Percentiles rank a stretch among this genome's conserved stretches.
Evolutionary conservation across 192 early-diverging fungal species (phyloP).

Genomic region (Rhizoclosmatium globosum): DNA sequence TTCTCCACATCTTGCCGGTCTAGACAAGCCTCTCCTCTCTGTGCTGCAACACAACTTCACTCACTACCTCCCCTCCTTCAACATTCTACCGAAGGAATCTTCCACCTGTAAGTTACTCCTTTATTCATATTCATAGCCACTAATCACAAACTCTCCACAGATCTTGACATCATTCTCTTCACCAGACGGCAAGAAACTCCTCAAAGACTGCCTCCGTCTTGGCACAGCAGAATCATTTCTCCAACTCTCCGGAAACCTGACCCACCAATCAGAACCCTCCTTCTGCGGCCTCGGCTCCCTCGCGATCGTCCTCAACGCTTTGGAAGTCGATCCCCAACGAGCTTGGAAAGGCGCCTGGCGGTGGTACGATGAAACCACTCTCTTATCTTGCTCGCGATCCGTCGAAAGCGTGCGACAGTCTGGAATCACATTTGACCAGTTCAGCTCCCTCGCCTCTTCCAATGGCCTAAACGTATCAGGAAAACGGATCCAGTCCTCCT

Average conservation of each 20-base stretch:
- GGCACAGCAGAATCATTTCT: slow-evolving; percentile 90
- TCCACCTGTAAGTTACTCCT: slow-evolving; percentile 23
- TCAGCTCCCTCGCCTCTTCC: slow-evolving; percentile 85
- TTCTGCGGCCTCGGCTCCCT: slow-evolving; percentile 71
- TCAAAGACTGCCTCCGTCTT: slow-evolving; percentile 77
- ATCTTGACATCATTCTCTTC: slow-evolving; percentile 81
- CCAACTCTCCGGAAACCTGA: slow-evolving; percentile 87
- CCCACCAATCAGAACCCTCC: slow-evolving; percentile 88
- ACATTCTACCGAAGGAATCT: slow-evolving; percentile 55
- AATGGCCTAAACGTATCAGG: slow-evolving; percentile 79
- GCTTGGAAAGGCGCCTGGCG: slow-evolving; percentile 96
- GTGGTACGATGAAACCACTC: slow-evolving; percentile 71
- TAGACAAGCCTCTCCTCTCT: background rate
- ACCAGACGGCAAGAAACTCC: slow-evolving; percentile 76
- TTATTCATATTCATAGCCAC: too few relatives aligned
- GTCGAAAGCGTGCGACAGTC: slow-evolving; percentile 76
- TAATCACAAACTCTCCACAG: background rate
- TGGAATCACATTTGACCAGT: slow-evolving; percentile 91
- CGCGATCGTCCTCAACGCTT: slow-evolving; percentile 93
- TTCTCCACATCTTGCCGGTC: too few relatives aligned
- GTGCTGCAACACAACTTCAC: slow-evolving; percentile 30
- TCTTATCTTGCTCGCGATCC: slow-evolving; percentile 58
- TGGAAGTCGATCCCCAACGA: slow-evolving; percentile 86
- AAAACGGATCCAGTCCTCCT: slow-evolving; percentile 61
- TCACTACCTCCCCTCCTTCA: slow-evolving; percentile 24